A percentile compares a stretch with the other conserved stretches of the same genome.
Evolutionary conservation across 1,284 basidiomycete species (phyloP).

Genomic region (Pseudozyma sp.): DNA sequence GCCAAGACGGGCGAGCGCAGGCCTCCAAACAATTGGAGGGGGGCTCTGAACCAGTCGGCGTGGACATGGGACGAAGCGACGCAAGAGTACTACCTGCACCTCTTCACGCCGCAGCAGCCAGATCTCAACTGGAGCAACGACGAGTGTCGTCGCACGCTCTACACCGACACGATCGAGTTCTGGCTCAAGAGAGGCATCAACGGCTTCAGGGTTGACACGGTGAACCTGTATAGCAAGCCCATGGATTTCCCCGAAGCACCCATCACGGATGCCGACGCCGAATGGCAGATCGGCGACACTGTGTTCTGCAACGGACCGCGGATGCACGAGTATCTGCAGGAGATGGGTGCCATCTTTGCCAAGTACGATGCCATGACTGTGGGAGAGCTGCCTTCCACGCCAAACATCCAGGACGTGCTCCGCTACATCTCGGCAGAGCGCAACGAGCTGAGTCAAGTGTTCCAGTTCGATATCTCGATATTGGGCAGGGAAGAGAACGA

Average conservation of each 20-base stretch:
- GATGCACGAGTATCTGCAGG: slow-evolving; percentile 77
- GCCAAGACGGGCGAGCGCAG: slow-evolving; percentile 64
- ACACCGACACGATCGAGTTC: slow-evolving; percentile 76
- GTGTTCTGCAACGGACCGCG: slow-evolving; percentile 51
- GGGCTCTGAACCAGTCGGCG: slow-evolving; percentile 78
- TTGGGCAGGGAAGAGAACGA: slow-evolving; percentile 69
- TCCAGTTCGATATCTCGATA: slow-evolving; percentile 76
- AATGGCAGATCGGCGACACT: slow-evolving; percentile 74
- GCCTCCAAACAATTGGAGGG: slow-evolving; percentile 79
- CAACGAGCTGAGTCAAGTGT: slow-evolving; percentile 74
- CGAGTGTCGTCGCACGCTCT: slow-evolving; percentile 73
- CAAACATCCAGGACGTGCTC: slow-evolving; percentile 72
- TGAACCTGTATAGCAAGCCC: slow-evolving; percentile 61
- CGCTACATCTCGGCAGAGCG: slow-evolving; percentile 75
- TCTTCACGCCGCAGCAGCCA: slow-evolving; percentile 79
- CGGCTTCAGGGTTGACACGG: slow-evolving; percentile 73
- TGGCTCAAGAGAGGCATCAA: slow-evolving; percentile 81
- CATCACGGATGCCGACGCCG: slow-evolving; percentile 72
- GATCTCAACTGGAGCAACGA: slow-evolving; percentile 83
- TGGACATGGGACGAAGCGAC: slow-evolving; percentile 80
- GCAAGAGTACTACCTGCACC: slow-evolving; percentile 79
- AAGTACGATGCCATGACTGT: slow-evolving; percentile 74
- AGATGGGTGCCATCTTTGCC: slow-evolving; percentile 73
- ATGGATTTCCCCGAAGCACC: slow-evolving; percentile 61
- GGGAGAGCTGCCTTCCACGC: slow-evolving; percentile 72